phyloP scores from a whole-genome alignment of 176 grass and related monocot genomes.

The Dactylis glomerata region DNA sequence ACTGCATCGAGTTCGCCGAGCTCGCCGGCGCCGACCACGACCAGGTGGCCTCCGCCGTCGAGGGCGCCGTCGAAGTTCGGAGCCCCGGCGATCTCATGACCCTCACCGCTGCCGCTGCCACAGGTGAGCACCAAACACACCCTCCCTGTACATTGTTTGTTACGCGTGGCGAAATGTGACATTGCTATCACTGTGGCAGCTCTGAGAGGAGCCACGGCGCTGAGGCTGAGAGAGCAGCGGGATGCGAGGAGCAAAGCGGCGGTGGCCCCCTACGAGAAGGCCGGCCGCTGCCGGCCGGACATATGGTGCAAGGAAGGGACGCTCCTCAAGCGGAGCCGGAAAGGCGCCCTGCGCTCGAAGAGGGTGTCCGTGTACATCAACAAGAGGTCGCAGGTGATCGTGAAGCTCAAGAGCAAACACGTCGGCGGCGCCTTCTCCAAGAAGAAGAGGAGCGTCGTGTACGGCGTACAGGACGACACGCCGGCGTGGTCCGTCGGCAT shows the following conservation, averaged over 20 bases:
- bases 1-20: slow-evolving; percentile 85
- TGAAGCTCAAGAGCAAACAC: slow-evolving; percentile 64
- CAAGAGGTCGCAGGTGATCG: slow-evolving; percentile 50
- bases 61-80: slow-evolving; percentile 61
- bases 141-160: background rate
- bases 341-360: slow-evolving; percentile 44
- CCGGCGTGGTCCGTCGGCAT: slow-evolving; percentile 29
- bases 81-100: slow-evolving; percentile 83
- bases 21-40: slow-evolving; percentile 65
- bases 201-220: slow-evolving; percentile 47
- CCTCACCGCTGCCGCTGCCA: slow-evolving; percentile 83
- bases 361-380: slow-evolving; percentile 46
- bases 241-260: slow-evolving; percentile 39
- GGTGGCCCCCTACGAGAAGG: slow-evolving; percentile 49
- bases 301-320: slow-evolving; percentile 59
- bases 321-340: slow-evolving; percentile 43
- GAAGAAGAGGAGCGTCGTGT: slow-evolving; percentile 59
- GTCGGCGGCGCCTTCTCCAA: slow-evolving; percentile 60
- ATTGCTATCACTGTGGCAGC: slow-evolving; percentile 10
- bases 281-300: slow-evolving; percentile 26
- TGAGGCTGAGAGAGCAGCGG: slow-evolving; percentile 40
- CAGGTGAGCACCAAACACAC: slow-evolving; percentile 35
- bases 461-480: slow-evolving; percentile 48
- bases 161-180: background rate
- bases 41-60: slow-evolving; percentile 65